phyloP scores from a whole-genome alignment of 1,139 yeast species.

The Taphrina wiesneri region DNA sequence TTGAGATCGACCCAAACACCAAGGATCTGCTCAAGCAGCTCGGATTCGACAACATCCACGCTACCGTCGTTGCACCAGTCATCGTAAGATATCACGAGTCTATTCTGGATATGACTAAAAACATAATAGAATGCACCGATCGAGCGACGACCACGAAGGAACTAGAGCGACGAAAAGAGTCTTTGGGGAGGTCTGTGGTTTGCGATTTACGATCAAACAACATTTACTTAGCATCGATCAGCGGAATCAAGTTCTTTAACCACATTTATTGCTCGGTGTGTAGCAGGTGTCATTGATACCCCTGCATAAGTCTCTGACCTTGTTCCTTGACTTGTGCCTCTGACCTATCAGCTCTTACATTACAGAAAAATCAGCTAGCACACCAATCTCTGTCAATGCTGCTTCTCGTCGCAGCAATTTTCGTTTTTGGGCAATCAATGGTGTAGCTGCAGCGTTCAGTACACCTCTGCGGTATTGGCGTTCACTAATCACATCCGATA shows the following conservation, averaged over 20 bases:
- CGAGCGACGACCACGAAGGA: conserved; percentile 30
- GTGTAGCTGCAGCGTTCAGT: neutral
- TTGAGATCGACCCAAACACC: conserved; percentile 97
- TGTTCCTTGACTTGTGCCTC: conserved; percentile 12
- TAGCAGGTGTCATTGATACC: neutral
- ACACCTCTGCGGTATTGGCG: neutral
- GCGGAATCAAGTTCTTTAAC: conserved; percentile 6
- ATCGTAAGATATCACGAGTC: conserved; percentile 7
- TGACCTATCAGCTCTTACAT: neutral
- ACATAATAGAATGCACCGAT: conserved; percentile 14
- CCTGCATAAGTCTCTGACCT: conserved; percentile 7
- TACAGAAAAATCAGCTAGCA: neutral
- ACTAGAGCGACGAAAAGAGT: conserved; percentile 1
- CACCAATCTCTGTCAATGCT: neutral
- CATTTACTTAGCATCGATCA: conserved; percentile 17
- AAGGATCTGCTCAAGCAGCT: conserved; percentile 93
- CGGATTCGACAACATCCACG: conserved; percentile 89
- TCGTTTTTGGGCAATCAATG: neutral
- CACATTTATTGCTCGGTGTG: neutral
- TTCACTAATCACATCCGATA: neutral
- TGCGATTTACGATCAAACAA: conserved; percentile 21
- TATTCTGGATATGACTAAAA: neutral
- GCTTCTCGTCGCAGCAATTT: neutral
- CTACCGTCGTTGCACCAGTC: conserved; percentile 46
- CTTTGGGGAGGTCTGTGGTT: conserved; percentile 1